Evolutionary conservation across 371 early-diverging fungal genomes (phyloP), one percentile per base, ranked within the genome.

Genomic region (Capillidium heterosporum): DNA sequence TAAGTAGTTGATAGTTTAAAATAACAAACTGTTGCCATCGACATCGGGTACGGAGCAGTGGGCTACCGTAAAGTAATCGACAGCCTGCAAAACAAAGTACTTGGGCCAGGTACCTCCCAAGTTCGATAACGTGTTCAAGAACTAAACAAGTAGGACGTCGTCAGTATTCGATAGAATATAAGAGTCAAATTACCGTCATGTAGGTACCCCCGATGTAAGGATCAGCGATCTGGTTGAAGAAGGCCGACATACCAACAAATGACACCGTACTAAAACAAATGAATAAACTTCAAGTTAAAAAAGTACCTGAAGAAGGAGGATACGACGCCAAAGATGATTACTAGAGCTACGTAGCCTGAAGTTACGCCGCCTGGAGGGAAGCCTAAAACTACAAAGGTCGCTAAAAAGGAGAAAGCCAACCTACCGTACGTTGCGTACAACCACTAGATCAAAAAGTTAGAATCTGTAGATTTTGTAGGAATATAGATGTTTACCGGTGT

Each of bases 31-130:
- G 63, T 67, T 60, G 7, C 64, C 70, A 26, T 63, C 46, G 0
- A 27, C 50, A 57, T 71, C 59, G 10, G 72, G 61, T 1, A 81
- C 60, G 23, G 71, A 65, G 57, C 87, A 86, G 0, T 71, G 67
- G 15, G 89, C 78, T 1, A 74, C 69, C 1, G 93, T 92, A 59
- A 89, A 87, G 52, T 76, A 75, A 66, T 94, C 97, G n/a, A 95
- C 93, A 1, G 92, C 84, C 61, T 87, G 78, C 49, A 96, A 74
- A 4, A 96, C 84, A 73, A 95, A 93, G 67, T 81, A 93, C 40
- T 84, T 80, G 0, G 96, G 94, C 95, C 91, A 95, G 0, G 95
- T 95, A 32, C 98, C 98, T 51, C 96, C 98, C 65, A 97, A 85
- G 67, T 97, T 97, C 63, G 84, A 85, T 58, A 95, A 66, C 0